A percentile compares a stretch with the other conserved stretches of the same genome.
phyloP scores from a whole-genome alignment of 179 eudicot species.

The Monotropa hypopitys region DNA sequence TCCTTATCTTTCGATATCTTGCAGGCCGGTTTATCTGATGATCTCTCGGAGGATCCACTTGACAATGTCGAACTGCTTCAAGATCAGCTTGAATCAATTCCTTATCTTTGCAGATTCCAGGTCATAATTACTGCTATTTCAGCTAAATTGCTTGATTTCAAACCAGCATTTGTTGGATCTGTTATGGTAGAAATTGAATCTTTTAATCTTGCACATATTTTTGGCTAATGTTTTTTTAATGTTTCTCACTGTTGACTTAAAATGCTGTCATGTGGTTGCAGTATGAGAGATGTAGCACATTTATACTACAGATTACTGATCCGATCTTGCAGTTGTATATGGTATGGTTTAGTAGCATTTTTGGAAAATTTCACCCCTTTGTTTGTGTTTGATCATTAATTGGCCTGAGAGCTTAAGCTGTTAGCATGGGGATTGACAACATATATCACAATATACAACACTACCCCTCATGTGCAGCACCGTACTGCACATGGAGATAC shows the following conservation, averaged over 20 bases:
- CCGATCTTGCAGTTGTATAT: constrained; percentile 21
- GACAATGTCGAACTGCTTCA: constrained; percentile 94
- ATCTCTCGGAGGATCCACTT: constrained; percentile 79
- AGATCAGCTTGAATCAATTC: constrained; percentile 89
- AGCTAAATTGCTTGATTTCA: neutral
- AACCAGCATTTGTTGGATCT: neutral
- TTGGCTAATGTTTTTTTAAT: neutral
- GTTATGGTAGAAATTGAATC: constrained; percentile 2
- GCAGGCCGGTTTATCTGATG: constrained; percentile 69
- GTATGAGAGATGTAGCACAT: constrained; percentile 18
- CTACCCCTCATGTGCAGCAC: neutral
- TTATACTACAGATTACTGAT: constrained; percentile 18
- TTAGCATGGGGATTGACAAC: neutral
- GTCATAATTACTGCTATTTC: constrained; percentile 19
- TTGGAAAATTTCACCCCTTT: constrained; percentile 26
- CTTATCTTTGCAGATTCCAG: constrained; percentile 85
- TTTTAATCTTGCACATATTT: neutral
- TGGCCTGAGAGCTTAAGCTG: neutral
- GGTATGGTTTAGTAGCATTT: constrained; percentile 11
- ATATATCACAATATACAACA: neutral
- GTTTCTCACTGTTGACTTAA: constrained; percentile 5
- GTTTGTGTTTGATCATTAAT: neutral
- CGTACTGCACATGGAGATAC: neutral
- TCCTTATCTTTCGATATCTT: constrained; percentile 6
- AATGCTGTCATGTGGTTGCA: constrained; percentile 6